Conservation (phyloP, 1,284 basidiomycete genomes). For the Heterobasidion irregulare region DNA sequence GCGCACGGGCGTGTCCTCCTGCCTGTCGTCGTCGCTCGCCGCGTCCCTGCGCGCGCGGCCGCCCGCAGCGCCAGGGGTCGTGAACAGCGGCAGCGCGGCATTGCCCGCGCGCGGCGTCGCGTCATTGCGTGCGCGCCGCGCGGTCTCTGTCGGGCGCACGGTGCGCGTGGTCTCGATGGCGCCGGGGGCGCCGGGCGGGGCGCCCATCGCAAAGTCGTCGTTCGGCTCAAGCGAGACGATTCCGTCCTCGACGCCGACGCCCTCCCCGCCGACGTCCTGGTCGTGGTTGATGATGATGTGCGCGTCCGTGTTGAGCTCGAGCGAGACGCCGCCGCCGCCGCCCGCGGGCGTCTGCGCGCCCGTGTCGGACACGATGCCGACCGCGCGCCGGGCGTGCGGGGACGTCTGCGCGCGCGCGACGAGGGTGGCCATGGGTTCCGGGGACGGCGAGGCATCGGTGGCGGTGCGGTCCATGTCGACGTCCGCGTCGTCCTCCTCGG, state of each 20-base stretch:
- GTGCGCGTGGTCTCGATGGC: constrained; percentile 41
- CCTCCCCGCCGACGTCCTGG: constrained; percentile 35
- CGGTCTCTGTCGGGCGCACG: constrained; percentile 16
- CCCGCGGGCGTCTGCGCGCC: constrained; percentile 18
- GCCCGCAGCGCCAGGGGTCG: not conserved
- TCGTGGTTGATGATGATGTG: constrained; percentile 63
- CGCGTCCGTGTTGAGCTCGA: constrained; percentile 44
- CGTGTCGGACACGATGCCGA: constrained; percentile 57
- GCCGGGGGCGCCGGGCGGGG: constrained; percentile 75
- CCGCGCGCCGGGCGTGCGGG: constrained; percentile 34
- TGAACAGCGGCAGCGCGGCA: constrained; percentile 21
- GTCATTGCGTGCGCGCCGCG: constrained; percentile 13
- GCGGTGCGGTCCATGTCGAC: constrained; percentile 38
- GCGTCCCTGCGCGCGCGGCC: not conserved
- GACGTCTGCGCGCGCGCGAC: constrained; percentile 21
- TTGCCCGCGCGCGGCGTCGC: constrained; percentile 27
- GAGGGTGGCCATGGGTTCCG: constrained; percentile 28
- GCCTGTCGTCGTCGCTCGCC: constrained; percentile 9
- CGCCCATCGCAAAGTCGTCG: constrained; percentile 81
- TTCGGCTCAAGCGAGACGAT: constrained; percentile 64
- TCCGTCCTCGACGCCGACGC: constrained; percentile 53
- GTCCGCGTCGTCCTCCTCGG: constrained; percentile 63
- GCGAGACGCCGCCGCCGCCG: constrained; percentile 22
- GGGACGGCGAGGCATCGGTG: constrained; percentile 24
- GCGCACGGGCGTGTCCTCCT: constrained; percentile 9